Evolutionary conservation across 2,329 filamentous ascomycete genomes (phyloP).

Genomic region (Knoxdaviesia capensis): DNA sequence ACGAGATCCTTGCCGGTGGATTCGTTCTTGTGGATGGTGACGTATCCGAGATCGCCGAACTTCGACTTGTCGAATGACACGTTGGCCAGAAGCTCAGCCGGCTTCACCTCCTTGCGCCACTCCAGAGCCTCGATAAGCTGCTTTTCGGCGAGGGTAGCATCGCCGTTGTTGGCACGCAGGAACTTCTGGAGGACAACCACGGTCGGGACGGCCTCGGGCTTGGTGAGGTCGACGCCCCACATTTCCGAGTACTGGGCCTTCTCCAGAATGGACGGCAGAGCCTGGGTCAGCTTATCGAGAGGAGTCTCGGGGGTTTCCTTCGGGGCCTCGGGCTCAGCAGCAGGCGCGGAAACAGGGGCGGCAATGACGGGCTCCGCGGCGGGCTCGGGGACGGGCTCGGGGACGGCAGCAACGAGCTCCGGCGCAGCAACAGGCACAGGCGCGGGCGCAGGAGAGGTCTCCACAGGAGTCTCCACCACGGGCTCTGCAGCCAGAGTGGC

Average conservation of each 20-base stretch:
- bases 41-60: slow-evolving; percentile 63
- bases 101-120: slow-evolving; percentile 65
- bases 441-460: neutral
- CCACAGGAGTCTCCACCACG: slow-evolving; percentile 7
- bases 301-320: slow-evolving; percentile 11
- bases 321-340: slow-evolving; percentile 3
- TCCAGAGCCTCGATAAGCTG: slow-evolving; percentile 63
- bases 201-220: slow-evolving; percentile 44
- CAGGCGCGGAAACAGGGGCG: neutral
- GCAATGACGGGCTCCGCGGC: neutral
- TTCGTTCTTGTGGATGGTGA: slow-evolving; percentile 46
- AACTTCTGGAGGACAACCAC: slow-evolving; percentile 84
- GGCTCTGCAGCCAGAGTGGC: slow-evolving; percentile 10
- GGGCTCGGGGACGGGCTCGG: neutral
- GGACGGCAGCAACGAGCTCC: neutral
- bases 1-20: slow-evolving; percentile 36
- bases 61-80: slow-evolving; percentile 45
- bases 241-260: slow-evolving; percentile 51
- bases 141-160: slow-evolving; percentile 51
- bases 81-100: slow-evolving; percentile 41
- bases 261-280: slow-evolving; percentile 35
- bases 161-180: slow-evolving; percentile 69
- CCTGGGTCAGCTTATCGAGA: slow-evolving; percentile 34
- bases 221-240: slow-evolving; percentile 58
- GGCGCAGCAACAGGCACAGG: slow-evolving; percentile 2